Evolutionary conservation across 805 yeast genomes (phyloP), one percentile per base, ranked within the genome.

Genomic region (Sungouiella thailandica): DNA sequence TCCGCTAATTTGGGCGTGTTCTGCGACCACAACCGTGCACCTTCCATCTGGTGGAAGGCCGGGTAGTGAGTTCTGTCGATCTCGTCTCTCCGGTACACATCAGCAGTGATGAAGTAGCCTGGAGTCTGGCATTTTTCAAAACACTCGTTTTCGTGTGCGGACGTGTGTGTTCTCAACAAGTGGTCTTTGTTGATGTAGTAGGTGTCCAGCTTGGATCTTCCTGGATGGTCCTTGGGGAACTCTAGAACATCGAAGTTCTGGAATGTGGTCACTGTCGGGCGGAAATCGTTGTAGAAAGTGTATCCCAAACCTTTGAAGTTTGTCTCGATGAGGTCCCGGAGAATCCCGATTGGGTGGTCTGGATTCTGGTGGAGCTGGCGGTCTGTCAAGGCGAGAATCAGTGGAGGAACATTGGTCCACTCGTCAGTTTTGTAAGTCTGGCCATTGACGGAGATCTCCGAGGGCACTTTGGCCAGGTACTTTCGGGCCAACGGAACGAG

Each of bases 41-140:
- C 98, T 60, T 93, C 98, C 87, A 93, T 78, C 59, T 93, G 98
- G 52, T 93, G 97, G 62, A 93, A 93, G 1, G 84, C 97, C 1
- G 98, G 97, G 55, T 93, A 93, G 57, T 93, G 98, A 0, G 97
- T 88, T 44, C 85, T 72, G 58, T 93, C 98, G 36, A 93, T 86
- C 50, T 90, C 96, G 60, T 93, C 98, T 50, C 95, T 74, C 51
- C 98, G 73, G 54, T 89, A 93, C 7, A 93, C 98, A 58, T 93
- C 98, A 1, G 97, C 98, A 9, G 95, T 74, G 29, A 93, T 89
- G 44, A 93, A 72, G 58, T 84, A 93, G 0, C 97, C 97, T 0
- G 95, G 88, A 0, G 90, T 79, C 17, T 70, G 53, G 33, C 78
- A 69, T 2, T 60, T 59, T 28, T 70, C 65, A 60, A 87, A 90